These are phyloP conservation scores for Wakefieldia striispora DNA, from an alignment of 768 basidiomycete species.

Conservation along the genomic window DNA sequence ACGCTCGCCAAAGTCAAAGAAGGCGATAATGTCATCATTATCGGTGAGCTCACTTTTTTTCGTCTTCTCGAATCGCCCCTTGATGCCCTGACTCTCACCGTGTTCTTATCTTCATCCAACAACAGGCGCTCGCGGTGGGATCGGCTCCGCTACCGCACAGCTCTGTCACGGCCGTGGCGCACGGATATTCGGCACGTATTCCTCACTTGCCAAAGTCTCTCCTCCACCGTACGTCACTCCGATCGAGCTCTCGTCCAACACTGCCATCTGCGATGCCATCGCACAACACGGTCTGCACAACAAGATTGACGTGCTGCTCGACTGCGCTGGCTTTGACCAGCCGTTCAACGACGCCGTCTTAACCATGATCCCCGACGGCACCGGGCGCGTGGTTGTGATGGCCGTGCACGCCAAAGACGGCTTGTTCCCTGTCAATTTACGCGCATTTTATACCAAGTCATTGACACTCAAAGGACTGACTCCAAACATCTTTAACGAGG, in stretches of 20 bases:
- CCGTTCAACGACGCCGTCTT: constrained; percentile 34
- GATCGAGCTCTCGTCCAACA: constrained; percentile 31
- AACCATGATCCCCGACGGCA: constrained; percentile 32
- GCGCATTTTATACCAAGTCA: constrained; percentile 31
- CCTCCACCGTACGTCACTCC: constrained; percentile 31
- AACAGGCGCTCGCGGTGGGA: constrained; percentile 34
- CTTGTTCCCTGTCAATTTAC: constrained; percentile 30
- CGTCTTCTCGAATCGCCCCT: no score
- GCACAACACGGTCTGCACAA: constrained; percentile 24
- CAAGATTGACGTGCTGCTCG: constrained; percentile 33
- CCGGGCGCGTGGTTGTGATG: constrained; percentile 36
- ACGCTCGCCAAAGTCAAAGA: constrained; percentile 32
- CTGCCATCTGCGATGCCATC: constrained; percentile 31
- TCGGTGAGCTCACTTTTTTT: constrained; percentile 15
- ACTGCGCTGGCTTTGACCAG: constrained; percentile 33
- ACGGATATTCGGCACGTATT: constrained; percentile 35
- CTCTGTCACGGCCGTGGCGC: constrained; percentile 32
- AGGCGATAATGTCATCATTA: constrained; percentile 34
- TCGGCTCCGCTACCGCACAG: constrained; percentile 34
- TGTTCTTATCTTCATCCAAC: not conserved
- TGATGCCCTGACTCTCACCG: no score
- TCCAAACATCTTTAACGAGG: constrained; percentile 23
- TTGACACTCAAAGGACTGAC: constrained; percentile 32
- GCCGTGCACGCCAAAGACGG: constrained; percentile 34
- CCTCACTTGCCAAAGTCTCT: constrained; percentile 24